Conservation (phyloP, 2,329 filamentous ascomycete genomes). For the Neophaeococcomyces mojaviensis region DNA sequence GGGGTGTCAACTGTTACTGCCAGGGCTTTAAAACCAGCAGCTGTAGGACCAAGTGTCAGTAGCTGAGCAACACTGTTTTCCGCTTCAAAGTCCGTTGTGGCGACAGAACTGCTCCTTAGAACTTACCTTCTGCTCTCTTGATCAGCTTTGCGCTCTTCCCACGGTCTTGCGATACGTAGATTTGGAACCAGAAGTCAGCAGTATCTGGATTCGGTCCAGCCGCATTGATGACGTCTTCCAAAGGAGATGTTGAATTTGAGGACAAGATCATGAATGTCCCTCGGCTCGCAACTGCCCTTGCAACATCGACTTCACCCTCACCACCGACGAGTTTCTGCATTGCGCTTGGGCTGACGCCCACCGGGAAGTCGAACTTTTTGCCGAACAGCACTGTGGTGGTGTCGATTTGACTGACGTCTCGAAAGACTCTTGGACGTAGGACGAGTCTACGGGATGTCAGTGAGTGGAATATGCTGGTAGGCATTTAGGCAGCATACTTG, state of each 20-base stretch:
- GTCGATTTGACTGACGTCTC: slow-evolving; percentile 30
- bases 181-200: neutral
- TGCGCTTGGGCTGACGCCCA: slow-evolving; percentile 48
- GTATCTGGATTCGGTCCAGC: slow-evolving; percentile 20
- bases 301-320: slow-evolving; percentile 44
- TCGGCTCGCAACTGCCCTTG: slow-evolving; percentile 37
- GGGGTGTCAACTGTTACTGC: slow-evolving; percentile 50
- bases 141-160: slow-evolving; percentile 36
- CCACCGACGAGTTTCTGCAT: slow-evolving; percentile 46
- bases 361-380: slow-evolving; percentile 37
- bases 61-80: too few species aligned
- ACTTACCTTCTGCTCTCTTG: slow-evolving; percentile 35
- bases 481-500: neutral
- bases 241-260: slow-evolving; percentile 36
- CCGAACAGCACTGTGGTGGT: slow-evolving; percentile 31
- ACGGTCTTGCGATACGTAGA: slow-evolving; percentile 47
- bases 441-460: neutral
- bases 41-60: neutral
- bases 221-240: slow-evolving; percentile 48
- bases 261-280: slow-evolving; percentile 43
- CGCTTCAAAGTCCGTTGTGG: neutral
- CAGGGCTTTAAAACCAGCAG: slow-evolving; percentile 44
- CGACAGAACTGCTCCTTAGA: neutral
- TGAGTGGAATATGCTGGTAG: too few species aligned
- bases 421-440: slow-evolving; percentile 32